Conservation (phyloP, 2,329 filamentous ascomycete genomes). For the Calonectria leucothoes region DNA sequence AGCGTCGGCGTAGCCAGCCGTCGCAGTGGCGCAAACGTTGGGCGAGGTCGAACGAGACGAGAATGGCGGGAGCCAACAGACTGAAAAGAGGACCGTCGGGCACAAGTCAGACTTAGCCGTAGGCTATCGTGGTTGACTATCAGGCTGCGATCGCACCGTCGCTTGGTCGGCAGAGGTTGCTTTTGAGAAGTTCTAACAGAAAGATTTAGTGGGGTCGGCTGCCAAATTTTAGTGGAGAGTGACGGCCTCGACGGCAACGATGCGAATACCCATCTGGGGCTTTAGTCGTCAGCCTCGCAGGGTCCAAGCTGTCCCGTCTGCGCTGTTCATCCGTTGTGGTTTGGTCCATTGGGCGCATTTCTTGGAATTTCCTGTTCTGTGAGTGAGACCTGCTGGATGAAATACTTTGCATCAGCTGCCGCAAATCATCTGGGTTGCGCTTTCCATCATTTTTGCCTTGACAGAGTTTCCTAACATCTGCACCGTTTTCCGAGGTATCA, state of each 20-base stretch:
- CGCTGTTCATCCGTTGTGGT: not conserved
- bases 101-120: conserved; percentile 7
- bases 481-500: not conserved
- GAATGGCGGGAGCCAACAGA: not conserved
- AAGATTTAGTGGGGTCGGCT: conserved; percentile 34
- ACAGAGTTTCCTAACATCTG: not conserved
- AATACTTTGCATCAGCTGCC: not conserved
- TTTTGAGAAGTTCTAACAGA: conserved; percentile 20
- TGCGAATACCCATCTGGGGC: conserved; percentile 3
- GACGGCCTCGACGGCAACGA: not conserved
- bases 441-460: not conserved
- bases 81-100: not conserved
- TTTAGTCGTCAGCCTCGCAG: conserved; percentile 32
- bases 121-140: not conserved
- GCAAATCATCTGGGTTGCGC: not conserved
- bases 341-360: not conserved
- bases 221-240: conserved; percentile 34
- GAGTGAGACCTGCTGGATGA: not conserved
- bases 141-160: not conserved
- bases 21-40: not conserved
- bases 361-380: too few relatives aligned
- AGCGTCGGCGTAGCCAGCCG: not conserved
- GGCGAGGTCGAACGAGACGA: not conserved
- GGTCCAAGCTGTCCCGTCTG: conserved; percentile 19
- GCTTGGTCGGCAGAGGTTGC: conserved; percentile 14